Evolutionary conservation across 768 basidiomycete genomes (phyloP), one percentile per base, ranked within the genome.

Genomic region (Russula griseocarnosa): DNA sequence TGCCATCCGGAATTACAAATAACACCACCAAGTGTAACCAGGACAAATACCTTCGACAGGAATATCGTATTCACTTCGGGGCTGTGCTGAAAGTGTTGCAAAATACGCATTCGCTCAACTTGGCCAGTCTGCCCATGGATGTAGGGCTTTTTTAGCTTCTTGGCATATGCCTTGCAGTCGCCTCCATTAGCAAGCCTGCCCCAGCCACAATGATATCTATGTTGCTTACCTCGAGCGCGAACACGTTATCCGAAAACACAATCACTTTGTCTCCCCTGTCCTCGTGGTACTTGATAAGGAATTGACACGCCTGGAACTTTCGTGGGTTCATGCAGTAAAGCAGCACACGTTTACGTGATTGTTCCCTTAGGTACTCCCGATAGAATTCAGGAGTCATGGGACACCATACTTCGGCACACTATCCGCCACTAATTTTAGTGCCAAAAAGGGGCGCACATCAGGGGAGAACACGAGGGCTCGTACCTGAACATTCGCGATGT

Each of bases 331-430:
- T 99, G 82, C 94, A 98, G 73, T 98, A 98, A 8, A 99, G 79
- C 47, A 99, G 80, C 86, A 97, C 97, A 68, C 92, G 86, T 74
- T 96, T 94, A 63, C 97, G 83, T 38, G 92, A 91, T 73, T 91
- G 88, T 74, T 94, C 92, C 66, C 91, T 82, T 68, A 99, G 83
- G 73, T 99, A 99, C 76, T 99, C 95, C 67, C 92, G 86, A 75
- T 98, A 99, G 74, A 99, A 99, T 73, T 98, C 95, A 6, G 97
- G 96, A 22, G 97, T 96, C 97, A 99, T 98, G 20, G 93, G 92
- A 73, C 97, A 99, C 97, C 97, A 99, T 9, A 99, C 97, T 76
- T 99, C 97, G 18, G 97, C 97, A 73, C 97, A 99, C 92, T 98
- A 70, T 24, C 63, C 24, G 55, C 57, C 59, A 55, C 40, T 59